Base-by-base conservation (phyloP, 2,329 filamentous ascomycete species). In the Microdochium paspali region DNA sequence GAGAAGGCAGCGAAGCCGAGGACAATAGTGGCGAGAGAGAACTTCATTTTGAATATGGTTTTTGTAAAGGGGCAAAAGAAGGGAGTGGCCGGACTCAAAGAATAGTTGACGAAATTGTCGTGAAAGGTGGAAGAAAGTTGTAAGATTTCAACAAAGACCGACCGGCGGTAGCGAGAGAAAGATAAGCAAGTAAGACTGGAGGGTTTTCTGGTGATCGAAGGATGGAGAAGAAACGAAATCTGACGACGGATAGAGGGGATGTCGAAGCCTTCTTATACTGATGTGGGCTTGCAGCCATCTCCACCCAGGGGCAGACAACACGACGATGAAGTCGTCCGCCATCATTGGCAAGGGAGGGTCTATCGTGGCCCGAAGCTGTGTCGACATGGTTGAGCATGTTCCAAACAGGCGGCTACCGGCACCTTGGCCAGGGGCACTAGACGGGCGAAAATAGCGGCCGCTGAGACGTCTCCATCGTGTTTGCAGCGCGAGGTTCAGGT, bases 1-100 rank as follows among this genome's bases (percentile, higher is more conserved):
- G 24, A 31, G 20, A 46, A n/a, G 44, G 43, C 47, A 24, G 30
- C 43, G 31, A 48, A n/a, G 47, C 43, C 44, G 43, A 48, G 43
- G 20, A 51, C 20, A 26, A 50, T n/a, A 31, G 42, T 44, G 31
- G 47, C 47, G 25, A 51, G 49, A 23, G 47, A 44, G 42, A 49
- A 45, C 47, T 47, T 44, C 49, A 51, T 51, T 24, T 46, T 47
- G 46, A 44, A 40, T 21, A 40, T 40, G 15, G 35, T 20, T 40
- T 20, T 40, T 20, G 12, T 15, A 20, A 10, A 7, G 31, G 31
- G 31, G 31, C n/a, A n/a, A 21, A 40, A 21, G 18, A 40, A 40
- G 18, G 12, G 6, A 40, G 13, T 40, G 9, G 35, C n/a, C 10
- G 10, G 31, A 21, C 15, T 7, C 15, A 40, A 35, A 18, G 18